Conservation (phyloP, 148 eudicot genomes). For the Nyssa sinensis region DNA sequence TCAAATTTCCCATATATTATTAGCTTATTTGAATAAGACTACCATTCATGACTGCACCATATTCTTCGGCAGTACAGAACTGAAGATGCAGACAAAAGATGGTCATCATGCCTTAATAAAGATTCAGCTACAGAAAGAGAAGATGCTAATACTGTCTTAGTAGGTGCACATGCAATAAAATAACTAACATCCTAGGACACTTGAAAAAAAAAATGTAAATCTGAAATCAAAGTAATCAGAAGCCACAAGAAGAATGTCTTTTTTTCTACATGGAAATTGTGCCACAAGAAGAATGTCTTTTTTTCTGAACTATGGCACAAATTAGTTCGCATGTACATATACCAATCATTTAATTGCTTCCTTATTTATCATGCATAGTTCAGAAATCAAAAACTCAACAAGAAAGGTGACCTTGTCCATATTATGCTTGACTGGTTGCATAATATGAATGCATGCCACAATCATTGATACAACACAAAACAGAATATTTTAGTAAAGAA, state of each 20-base stretch:
- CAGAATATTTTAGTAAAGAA: conserved; percentile 1
- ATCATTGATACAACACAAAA: not conserved
- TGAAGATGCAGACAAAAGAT: not conserved
- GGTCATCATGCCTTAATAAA: not conserved
- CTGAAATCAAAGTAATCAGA: not conserved
- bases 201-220: not conserved
- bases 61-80: not conserved
- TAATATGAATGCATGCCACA: not conserved
- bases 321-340: not conserved
- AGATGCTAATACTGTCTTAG: not conserved
- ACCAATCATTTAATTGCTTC: not conserved
- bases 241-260: not conserved
- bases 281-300: too few species aligned
- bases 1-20: not conserved
- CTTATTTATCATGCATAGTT: not conserved
- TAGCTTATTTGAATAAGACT: not conserved
- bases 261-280: too few species aligned
- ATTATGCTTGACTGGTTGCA: not conserved
- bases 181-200: not conserved
- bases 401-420: not conserved
- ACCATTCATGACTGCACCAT: not conserved
- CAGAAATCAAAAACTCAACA: not conserved
- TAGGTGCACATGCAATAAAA: not conserved
- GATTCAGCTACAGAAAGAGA: not conserved
- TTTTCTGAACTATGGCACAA: not conserved